Conservation (phyloP, 2,329 filamentous ascomycete species). For the Talaromyces amestolkiae region DNA sequence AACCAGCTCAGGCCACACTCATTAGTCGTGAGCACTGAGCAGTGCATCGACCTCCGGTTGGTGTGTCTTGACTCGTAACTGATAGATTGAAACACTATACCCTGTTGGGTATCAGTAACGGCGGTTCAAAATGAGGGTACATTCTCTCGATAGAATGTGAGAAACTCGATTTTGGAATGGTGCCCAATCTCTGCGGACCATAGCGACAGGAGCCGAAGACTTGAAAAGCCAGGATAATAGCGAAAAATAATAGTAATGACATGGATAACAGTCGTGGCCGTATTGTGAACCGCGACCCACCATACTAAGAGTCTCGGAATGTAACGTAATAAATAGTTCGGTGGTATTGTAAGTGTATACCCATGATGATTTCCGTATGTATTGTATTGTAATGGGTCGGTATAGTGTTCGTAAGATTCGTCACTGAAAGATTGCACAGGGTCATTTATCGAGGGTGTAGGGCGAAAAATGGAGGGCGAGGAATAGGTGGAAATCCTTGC, state of each 20-base stretch:
- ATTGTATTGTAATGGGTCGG: conserved; percentile 10
- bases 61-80: conserved; percentile 10
- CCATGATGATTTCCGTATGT: conserved; percentile 8
- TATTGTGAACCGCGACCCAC: conserved; percentile 14
- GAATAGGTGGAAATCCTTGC: conserved; percentile 1
- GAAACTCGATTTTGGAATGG: not conserved
- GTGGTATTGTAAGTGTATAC: conserved; percentile 13
- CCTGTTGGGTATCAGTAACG: conserved; percentile 8
- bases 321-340: conserved; percentile 17
- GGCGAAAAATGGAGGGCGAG: conserved; percentile 1
- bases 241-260: not conserved
- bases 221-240: not conserved
- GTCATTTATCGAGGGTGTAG: conserved; percentile 3
- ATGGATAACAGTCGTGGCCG: not conserved
- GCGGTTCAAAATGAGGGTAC: not conserved
- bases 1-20: conserved; percentile 10
- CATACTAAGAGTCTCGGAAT: conserved; percentile 13
- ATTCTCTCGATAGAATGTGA: not conserved
- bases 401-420: conserved; percentile 14
- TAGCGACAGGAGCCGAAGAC: conserved; percentile 3
- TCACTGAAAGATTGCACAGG: conserved; percentile 14
- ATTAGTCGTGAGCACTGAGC: conserved; percentile 3
- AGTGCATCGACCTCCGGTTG: conserved; percentile 8
- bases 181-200: conserved; percentile 16
- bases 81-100: conserved; percentile 6